Evolutionary conservation across 805 yeast genomes (phyloP).

Genomic region (Candida sithepensis): DNA sequence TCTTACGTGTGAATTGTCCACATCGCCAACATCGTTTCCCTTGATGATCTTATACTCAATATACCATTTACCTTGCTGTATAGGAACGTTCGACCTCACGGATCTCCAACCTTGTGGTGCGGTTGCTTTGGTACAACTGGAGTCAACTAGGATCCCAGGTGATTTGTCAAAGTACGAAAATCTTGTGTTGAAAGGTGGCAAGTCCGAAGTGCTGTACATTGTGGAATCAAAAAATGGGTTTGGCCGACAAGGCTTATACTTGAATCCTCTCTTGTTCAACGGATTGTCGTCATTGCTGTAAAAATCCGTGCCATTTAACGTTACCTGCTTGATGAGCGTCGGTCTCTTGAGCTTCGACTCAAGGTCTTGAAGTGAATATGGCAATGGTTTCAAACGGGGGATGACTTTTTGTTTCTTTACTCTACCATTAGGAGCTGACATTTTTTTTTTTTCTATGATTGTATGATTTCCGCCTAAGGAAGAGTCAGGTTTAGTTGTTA

Average conservation of each 20-base stretch:
- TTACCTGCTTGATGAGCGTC: slow-evolving; percentile 11
- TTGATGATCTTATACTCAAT: slow-evolving; percentile 63
- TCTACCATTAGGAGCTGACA: slow-evolving; percentile 1
- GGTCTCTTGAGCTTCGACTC: slow-evolving; percentile 20
- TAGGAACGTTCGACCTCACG: slow-evolving; percentile 66
- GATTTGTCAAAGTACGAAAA: slow-evolving; percentile 69
- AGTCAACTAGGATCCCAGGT: slow-evolving; percentile 45
- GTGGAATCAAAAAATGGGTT: slow-evolving; percentile 54
- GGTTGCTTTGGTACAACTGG: slow-evolving; percentile 43
- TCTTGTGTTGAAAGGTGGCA: slow-evolving; percentile 59
- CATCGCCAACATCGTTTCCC: slow-evolving; percentile 21
- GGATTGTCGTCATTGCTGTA: slow-evolving; percentile 73
- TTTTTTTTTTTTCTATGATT: no score
- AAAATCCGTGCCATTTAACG: slow-evolving; percentile 25
- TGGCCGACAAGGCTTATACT: slow-evolving; percentile 76
- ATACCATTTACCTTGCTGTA: slow-evolving; percentile 76
- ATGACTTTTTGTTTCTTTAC: slow-evolving; percentile 12
- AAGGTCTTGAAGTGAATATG: slow-evolving; percentile 30
- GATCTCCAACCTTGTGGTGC: slow-evolving; percentile 78
- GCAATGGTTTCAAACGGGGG: slow-evolving; percentile 34
- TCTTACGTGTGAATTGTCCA: slow-evolving; percentile 50
- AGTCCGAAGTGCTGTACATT: slow-evolving; percentile 68
- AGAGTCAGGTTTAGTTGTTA: not conserved
- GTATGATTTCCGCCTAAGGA: no score
- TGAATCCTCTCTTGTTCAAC: slow-evolving; percentile 71